phyloP scores from a whole-genome alignment of 306 rosid species.

The Prunus campanulata region DNA sequence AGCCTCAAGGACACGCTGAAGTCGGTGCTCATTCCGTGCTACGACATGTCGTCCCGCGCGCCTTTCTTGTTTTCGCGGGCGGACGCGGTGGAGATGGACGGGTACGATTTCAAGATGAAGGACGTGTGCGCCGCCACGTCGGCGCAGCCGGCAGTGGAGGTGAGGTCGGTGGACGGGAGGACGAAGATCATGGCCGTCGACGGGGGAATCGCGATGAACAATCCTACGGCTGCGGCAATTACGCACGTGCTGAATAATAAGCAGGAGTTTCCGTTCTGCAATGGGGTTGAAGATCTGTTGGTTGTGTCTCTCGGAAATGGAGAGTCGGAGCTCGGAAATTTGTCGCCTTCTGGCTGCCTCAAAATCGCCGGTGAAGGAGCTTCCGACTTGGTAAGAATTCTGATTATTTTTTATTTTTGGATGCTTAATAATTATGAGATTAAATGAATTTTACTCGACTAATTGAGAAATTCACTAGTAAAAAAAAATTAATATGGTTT shows the following conservation, averaged over 20 bases:
- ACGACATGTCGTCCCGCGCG: slow-evolving; percentile 82
- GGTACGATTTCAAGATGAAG: slow-evolving; percentile 83
- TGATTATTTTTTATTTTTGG: neutral
- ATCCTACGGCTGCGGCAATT: slow-evolving; percentile 80
- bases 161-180: slow-evolving; percentile 60
- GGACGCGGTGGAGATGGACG: slow-evolving; percentile 87
- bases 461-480: too few relatives aligned
- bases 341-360: slow-evolving; percentile 39
- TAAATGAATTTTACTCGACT: too few relatives aligned
- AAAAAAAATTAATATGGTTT: too few relatives aligned
- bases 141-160: slow-evolving; percentile 36
- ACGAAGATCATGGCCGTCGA: slow-evolving; percentile 76
- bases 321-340: slow-evolving; percentile 49
- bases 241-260: slow-evolving; percentile 94
- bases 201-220: slow-evolving; percentile 83
- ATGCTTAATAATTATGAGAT: neutral
- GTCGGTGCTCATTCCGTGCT: slow-evolving; percentile 84
- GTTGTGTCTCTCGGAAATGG: slow-evolving; percentile 92
- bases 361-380: slow-evolving; percentile 85
- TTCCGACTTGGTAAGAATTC: slow-evolving; percentile 75
- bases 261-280: slow-evolving; percentile 87
- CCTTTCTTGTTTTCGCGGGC: slow-evolving; percentile 96
- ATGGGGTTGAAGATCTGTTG: slow-evolving; percentile 62
- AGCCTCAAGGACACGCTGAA: slow-evolving; percentile 79
- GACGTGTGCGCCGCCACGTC: slow-evolving; percentile 84